Evolutionary conservation across 2,329 filamentous ascomycete genomes (phyloP).

Genomic region (Hirsutella thompsonii): DNA sequence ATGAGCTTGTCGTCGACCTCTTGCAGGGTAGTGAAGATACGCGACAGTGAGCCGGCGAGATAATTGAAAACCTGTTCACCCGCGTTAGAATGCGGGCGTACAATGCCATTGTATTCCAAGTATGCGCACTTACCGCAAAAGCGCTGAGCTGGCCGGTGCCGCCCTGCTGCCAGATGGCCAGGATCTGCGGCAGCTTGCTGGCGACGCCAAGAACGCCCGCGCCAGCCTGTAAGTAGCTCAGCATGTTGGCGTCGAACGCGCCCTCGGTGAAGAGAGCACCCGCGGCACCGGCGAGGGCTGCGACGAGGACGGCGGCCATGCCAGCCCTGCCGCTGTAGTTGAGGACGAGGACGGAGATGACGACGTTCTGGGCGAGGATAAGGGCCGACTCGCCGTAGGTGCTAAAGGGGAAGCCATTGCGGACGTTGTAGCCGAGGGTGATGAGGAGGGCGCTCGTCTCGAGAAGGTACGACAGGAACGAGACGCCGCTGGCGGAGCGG

Average conservation of each 20-base stretch:
- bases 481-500: conserved; percentile 70
- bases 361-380: conserved; percentile 84
- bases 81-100: too few relatives aligned
- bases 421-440: conserved; percentile 80
- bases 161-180: conserved; percentile 71
- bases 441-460: conserved; percentile 84
- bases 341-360: conserved; percentile 77
- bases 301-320: conserved; percentile 66
- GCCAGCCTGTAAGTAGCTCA: conserved; percentile 70
- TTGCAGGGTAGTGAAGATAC: conserved; percentile 95
- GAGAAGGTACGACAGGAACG: conserved; percentile 82
- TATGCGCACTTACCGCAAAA: conserved; percentile 60
- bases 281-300: conserved; percentile 55
- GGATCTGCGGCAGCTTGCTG: conserved; percentile 89
- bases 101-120: too few relatives aligned
- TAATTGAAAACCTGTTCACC: conserved; percentile 83
- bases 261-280: conserved; percentile 57
- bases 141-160: conserved; percentile 92
- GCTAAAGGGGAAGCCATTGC: conserved; percentile 87
- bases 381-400: conserved; percentile 92
- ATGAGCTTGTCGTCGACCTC: conserved; percentile 97
- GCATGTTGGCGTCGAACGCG: conserved; percentile 49
- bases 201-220: conserved; percentile 74
- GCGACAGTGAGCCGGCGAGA: conserved; percentile 78
- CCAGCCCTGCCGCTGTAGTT: conserved; percentile 61